A percentile compares a stretch with the other conserved stretches of the same genome.
Conservation (phyloP, 805 yeast species). For the Dipodascopsis uninucleata region DNA sequence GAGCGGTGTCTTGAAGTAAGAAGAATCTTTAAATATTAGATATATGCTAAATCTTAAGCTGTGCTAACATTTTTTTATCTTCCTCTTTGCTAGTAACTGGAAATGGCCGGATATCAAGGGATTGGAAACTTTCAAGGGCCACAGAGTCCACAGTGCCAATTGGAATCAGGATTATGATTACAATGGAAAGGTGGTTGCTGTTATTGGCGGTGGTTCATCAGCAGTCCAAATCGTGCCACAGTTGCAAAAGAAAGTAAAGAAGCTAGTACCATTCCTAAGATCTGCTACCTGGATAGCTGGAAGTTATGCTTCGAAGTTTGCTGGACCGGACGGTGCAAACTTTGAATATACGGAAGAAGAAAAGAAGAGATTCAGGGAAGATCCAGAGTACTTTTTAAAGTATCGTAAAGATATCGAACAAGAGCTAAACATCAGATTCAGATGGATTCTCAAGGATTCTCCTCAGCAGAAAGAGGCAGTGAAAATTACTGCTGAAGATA, state of each 20-base stretch:
- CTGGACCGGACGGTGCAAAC: background rate
- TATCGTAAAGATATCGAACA: slow-evolving; percentile 31
- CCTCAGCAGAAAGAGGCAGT: slow-evolving; percentile 11
- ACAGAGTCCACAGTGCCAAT: slow-evolving; percentile 35
- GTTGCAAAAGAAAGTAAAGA: slow-evolving; percentile 28
- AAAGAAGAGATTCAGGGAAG: slow-evolving; percentile 18
- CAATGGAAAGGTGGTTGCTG: slow-evolving; percentile 32
- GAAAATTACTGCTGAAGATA: too few relatives aligned
- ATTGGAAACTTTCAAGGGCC: slow-evolving; percentile 32
- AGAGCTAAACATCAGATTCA: slow-evolving; percentile 13
- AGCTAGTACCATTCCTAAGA: slow-evolving; percentile 27
- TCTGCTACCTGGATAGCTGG: slow-evolving; percentile 28
- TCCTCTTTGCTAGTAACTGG: slow-evolving; percentile 33
- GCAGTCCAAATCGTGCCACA: slow-evolving; percentile 37
- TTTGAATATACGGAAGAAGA: slow-evolving; percentile 15
- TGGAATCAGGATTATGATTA: slow-evolving; percentile 34
- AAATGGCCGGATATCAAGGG: slow-evolving; percentile 34
- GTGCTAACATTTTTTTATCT: slow-evolving; percentile 31
- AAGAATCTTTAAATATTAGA: background rate
- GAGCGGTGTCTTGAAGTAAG: slow-evolving; percentile 1
- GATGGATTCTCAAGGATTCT: slow-evolving; percentile 6
- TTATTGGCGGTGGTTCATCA: slow-evolving; percentile 39
- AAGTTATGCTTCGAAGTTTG: slow-evolving; percentile 20
- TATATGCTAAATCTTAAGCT: slow-evolving; percentile 22
- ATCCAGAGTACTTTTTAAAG: slow-evolving; percentile 24